Evolutionary conservation across 805 yeast species (phyloP).

Genomic region (Barnettozyma populi): DNA sequence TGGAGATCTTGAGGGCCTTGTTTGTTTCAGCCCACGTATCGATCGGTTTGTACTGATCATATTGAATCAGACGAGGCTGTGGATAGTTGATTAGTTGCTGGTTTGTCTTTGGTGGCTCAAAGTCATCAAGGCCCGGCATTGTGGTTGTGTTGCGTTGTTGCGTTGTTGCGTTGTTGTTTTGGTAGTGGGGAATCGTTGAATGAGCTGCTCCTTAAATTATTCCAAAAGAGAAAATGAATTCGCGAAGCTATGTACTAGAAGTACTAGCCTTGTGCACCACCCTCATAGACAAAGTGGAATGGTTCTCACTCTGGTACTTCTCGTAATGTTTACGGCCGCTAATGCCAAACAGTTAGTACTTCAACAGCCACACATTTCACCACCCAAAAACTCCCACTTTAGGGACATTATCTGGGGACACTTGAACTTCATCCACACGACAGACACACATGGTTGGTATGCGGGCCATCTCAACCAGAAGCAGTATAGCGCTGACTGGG

Average conservation of each 20-base stretch:
- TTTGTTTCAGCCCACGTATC: constrained; percentile 48
- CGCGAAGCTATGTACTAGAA: neutral
- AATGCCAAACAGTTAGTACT: constrained; percentile 11
- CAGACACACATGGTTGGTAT: constrained; percentile 97
- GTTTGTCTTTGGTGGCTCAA: constrained; percentile 2
- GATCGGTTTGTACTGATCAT: constrained; percentile 48
- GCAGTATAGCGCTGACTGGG: constrained; percentile 84
- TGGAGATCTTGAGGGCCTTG: constrained; percentile 39
- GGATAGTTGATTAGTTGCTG: constrained; percentile 19
- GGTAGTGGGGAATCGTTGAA: neutral
- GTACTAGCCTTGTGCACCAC: too few species aligned
- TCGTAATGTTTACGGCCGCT: neutral
- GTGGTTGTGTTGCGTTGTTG: neutral
- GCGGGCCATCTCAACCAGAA: constrained; percentile 82
- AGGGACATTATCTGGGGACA: constrained; percentile 64
- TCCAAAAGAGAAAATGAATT: neutral
- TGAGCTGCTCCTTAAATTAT: neutral
- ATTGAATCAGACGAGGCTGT: constrained; percentile 21
- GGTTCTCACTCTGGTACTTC: neutral
- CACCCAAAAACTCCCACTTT: constrained; percentile 31
- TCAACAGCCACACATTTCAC: constrained; percentile 25
- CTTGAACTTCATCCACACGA: constrained; percentile 84
- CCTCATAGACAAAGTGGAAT: neutral
- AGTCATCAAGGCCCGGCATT: constrained; percentile 6
- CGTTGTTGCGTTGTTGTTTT: neutral